phyloP scores from a whole-genome alignment of 495 filamentous ascomycete species.

The Talaromyces ruber region DNA sequence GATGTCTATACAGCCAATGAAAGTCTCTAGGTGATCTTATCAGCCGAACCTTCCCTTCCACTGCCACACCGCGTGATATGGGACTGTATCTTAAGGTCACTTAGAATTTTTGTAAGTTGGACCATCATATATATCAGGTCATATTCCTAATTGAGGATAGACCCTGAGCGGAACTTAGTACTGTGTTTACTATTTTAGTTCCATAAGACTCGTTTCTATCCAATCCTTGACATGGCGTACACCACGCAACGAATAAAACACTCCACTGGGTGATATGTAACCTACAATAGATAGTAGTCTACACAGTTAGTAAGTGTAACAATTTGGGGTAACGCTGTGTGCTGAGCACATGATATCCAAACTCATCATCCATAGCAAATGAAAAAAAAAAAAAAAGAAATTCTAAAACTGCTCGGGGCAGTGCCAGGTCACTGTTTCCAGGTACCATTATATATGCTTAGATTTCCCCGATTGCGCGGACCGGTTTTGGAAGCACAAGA shows the following conservation, averaged over 20 bases:
- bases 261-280: too few relatives aligned
- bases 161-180: background rate
- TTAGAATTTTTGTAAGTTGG: background rate
- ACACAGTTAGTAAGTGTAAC: too few relatives aligned
- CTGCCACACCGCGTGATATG: background rate
- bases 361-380: too few relatives aligned
- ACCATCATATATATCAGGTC: background rate
- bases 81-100: background rate
- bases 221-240: too few relatives aligned
- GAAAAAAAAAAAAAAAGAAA: too few relatives aligned
- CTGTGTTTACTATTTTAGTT: background rate
- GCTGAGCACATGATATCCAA: too few relatives aligned
- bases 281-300: too few relatives aligned
- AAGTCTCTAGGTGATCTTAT: background rate
- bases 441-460: background rate
- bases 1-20: background rate
- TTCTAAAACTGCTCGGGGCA: too few relatives aligned
- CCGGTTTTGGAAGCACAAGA: background rate
- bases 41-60: background rate
- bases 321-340: too few relatives aligned
- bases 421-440: too few relatives aligned
- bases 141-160: background rate
- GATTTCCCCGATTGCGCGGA: background rate
- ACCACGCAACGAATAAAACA: too few relatives aligned
- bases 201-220: background rate